These are phyloP conservation scores for Uromyces viciae-fabae DNA, from an alignment of 1,284 basidiomycete genomes.

Conservation along the genomic window DNA sequence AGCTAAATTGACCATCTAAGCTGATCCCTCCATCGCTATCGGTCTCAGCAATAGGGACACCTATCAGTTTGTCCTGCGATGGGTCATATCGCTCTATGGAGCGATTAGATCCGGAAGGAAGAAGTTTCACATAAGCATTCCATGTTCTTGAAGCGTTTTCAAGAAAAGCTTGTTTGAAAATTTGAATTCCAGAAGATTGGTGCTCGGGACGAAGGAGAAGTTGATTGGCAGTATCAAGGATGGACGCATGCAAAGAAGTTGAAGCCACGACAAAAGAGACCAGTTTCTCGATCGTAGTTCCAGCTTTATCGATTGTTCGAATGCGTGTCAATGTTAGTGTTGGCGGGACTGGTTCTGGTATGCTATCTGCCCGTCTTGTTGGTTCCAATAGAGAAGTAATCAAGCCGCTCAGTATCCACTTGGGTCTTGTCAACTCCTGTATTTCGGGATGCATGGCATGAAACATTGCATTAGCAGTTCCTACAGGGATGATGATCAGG, in stretches of 20 bases:
- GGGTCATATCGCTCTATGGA: slow-evolving; percentile 49
- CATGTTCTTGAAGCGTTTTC: slow-evolving; percentile 73
- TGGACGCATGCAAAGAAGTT: slow-evolving; percentile 74
- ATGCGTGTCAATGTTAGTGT: slow-evolving; percentile 66
- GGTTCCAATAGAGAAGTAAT: slow-evolving; percentile 55
- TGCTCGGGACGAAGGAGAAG: slow-evolving; percentile 61
- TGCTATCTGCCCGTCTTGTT: background rate
- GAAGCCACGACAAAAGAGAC: slow-evolving; percentile 59
- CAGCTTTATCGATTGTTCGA: background rate
- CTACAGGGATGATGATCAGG: slow-evolving; percentile 64
- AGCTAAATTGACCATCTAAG: slow-evolving; percentile 71
- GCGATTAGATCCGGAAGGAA: background rate
- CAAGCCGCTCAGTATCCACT: slow-evolving; percentile 57
- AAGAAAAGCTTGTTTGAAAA: slow-evolving; percentile 78
- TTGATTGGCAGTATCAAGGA: slow-evolving; percentile 73
- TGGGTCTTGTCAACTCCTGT: slow-evolving; percentile 50
- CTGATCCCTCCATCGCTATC: slow-evolving; percentile 55
- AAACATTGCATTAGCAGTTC: slow-evolving; percentile 93
- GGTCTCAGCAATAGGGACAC: slow-evolving; percentile 32
- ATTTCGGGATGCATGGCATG: slow-evolving; percentile 61
- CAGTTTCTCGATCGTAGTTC: background rate
- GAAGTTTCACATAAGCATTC: slow-evolving; percentile 62
- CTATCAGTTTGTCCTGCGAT: slow-evolving; percentile 53
- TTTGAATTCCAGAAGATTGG: slow-evolving; percentile 63
- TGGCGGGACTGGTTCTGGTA: slow-evolving; percentile 55